These are phyloP conservation scores for Euphorbia schlechtendalii DNA, from an alignment of 441 rosid species.

Conservation along the genomic window DNA sequence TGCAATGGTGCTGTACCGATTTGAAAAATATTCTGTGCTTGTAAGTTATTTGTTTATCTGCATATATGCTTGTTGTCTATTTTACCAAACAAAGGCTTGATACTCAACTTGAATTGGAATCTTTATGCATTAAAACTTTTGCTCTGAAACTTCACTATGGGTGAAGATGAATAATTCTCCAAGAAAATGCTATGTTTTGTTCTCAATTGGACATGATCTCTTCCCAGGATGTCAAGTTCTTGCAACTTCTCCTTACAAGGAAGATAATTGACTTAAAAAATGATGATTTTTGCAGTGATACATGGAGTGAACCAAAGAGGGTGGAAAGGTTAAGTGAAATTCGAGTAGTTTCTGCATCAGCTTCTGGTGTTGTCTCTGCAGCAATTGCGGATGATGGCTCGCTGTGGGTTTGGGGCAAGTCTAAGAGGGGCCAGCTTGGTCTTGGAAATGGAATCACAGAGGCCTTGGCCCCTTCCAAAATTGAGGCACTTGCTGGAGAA, in stretches of 20 bases:
- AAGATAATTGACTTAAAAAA: neutral
- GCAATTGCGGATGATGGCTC: constrained; percentile 75
- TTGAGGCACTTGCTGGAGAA: constrained; percentile 55
- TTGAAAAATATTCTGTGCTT: neutral
- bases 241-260: neutral
- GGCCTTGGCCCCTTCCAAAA: constrained; percentile 55
- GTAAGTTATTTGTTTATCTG: constrained; percentile 14
- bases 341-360: constrained; percentile 50
- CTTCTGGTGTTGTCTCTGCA: constrained; percentile 86
- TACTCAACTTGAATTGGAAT: neutral
- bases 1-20: too few species aligned
- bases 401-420: constrained; percentile 94
- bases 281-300: constrained; percentile 26
- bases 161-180: neutral
- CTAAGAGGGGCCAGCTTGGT: constrained; percentile 97
- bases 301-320: constrained; percentile 59
- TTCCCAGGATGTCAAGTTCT: neutral
- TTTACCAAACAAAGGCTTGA: neutral
- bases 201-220: neutral
- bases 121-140: neutral
- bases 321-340: constrained; percentile 60
- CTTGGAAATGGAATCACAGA: constrained; percentile 60
- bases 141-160: neutral
- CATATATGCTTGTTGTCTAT: too few species aligned
- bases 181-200: constrained; percentile 1